Conservation (phyloP, 2,329 filamentous ascomycete genomes). For the Calonectria pauciramosa region DNA sequence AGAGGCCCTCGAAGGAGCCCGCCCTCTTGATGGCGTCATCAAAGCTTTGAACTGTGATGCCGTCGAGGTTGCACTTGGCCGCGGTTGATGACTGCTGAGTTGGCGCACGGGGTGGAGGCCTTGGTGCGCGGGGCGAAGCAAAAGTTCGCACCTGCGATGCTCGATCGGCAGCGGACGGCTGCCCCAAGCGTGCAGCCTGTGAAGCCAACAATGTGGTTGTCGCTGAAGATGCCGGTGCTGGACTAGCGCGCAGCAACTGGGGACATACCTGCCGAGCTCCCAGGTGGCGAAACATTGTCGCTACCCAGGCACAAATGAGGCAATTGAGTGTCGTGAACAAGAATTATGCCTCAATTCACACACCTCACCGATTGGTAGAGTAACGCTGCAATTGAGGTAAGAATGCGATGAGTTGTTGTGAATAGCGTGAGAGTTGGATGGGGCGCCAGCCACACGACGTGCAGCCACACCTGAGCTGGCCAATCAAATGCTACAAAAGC, state of each 20-base stretch:
- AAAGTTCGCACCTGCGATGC: constrained; percentile 35
- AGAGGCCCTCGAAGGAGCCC: constrained; percentile 33
- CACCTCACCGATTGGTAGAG: background rate
- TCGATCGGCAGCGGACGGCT: background rate
- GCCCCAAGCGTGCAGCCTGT: background rate
- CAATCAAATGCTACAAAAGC: constrained; percentile 36
- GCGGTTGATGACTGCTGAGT: constrained; percentile 5
- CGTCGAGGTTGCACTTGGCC: constrained; percentile 38
- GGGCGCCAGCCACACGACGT: constrained; percentile 31
- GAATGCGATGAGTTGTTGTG: background rate
- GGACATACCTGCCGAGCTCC: constrained; percentile 15
- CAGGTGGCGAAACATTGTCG: constrained; percentile 20
- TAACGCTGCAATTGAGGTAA: constrained; percentile 18
- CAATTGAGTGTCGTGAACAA: background rate
- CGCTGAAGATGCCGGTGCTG: background rate
- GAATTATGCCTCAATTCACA: background rate
- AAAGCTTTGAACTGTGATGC: constrained; percentile 41
- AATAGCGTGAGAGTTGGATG: constrained; percentile 22
- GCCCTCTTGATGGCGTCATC: constrained; percentile 33
- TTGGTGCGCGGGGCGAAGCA: constrained; percentile 30
- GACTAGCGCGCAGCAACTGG: constrained; percentile 25
- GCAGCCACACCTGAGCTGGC: constrained; percentile 17
- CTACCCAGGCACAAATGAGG: background rate
- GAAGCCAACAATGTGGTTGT: background rate
- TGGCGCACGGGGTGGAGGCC: constrained; percentile 30